Conservation (phyloP, 2,329 filamentous ascomycete genomes). For the Pseudogymnoascus sp. region DNA sequence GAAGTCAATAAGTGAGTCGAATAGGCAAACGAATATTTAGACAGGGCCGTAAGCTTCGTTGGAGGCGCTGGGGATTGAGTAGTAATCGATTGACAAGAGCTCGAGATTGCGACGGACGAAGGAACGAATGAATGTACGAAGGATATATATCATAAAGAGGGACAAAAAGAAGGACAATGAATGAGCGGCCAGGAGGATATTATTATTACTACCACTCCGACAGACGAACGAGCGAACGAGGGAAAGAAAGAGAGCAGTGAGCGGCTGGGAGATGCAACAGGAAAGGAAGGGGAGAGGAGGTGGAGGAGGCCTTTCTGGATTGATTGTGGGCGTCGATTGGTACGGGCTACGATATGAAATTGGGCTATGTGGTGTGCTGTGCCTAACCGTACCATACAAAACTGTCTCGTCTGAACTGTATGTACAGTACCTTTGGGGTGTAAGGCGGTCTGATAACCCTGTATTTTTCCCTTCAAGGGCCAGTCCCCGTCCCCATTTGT, state of each 20-base stretch:
- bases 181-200: slow-evolving; percentile 8
- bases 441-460: not conserved
- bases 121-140: slow-evolving; percentile 3
- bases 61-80: slow-evolving; percentile 3
- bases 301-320: not conserved
- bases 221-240: slow-evolving; percentile 3
- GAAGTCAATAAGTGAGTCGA: not conserved
- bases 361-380: not conserved
- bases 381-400: not conserved
- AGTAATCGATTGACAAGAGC: not conserved
- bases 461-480: not conserved
- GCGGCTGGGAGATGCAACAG: slow-evolving; percentile 7
- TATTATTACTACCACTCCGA: slow-evolving; percentile 10
- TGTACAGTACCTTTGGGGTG: not conserved
- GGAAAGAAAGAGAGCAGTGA: slow-evolving; percentile 1
- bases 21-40: slow-evolving; percentile 3
- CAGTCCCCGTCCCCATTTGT: not conserved
- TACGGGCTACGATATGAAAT: not conserved
- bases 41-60: not conserved
- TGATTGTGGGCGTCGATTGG: slow-evolving; percentile 2
- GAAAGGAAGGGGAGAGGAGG: not conserved
- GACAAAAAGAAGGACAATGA: slow-evolving; percentile 8
- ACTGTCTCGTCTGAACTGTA: not conserved
- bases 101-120: not conserved
- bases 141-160: slow-evolving; percentile 5